Evolutionary conservation across 2,329 filamentous ascomycete species (phyloP).

Genomic region (Paraphaeosphaeria sporulosa): DNA sequence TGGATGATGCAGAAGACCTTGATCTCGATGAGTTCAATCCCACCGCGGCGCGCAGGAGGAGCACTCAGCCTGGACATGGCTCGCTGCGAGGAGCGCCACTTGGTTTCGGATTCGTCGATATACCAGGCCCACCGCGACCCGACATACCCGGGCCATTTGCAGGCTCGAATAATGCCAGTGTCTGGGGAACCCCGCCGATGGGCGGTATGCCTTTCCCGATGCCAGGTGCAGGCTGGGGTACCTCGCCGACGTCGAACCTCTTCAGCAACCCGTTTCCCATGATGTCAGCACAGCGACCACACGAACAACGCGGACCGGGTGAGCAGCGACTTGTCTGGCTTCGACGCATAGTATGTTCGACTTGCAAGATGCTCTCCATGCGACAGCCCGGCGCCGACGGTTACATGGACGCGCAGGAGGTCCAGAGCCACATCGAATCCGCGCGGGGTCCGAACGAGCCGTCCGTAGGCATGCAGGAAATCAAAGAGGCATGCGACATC

Average conservation of each 20-base stretch:
- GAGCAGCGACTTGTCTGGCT: constrained; percentile 43
- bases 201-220: constrained; percentile 52
- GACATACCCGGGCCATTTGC: constrained; percentile 46
- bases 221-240: constrained; percentile 49
- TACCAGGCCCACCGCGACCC: constrained; percentile 37
- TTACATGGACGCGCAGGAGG: constrained; percentile 72
- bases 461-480: constrained; percentile 68
- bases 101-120: constrained; percentile 45
- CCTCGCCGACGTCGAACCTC: constrained; percentile 43
- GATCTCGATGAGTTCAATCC: constrained; percentile 67
- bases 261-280: constrained; percentile 44
- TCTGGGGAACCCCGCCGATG: constrained; percentile 53
- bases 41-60: constrained; percentile 52
- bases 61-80: constrained; percentile 42
- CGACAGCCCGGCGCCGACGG: constrained; percentile 60
- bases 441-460: constrained; percentile 67
- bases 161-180: constrained; percentile 40
- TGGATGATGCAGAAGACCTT: constrained; percentile 64
- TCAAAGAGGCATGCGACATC: constrained; percentile 87
- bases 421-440: constrained; percentile 70
- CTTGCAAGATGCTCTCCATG: constrained; percentile 71
- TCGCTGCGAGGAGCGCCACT: constrained; percentile 41
- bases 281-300: constrained; percentile 32
- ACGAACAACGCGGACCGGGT: constrained; percentile 34
- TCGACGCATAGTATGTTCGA: constrained; percentile 72